These are phyloP conservation scores for Podospora fimiseda DNA, from an alignment of 495 filamentous ascomycete species.

Conservation along the genomic window DNA sequence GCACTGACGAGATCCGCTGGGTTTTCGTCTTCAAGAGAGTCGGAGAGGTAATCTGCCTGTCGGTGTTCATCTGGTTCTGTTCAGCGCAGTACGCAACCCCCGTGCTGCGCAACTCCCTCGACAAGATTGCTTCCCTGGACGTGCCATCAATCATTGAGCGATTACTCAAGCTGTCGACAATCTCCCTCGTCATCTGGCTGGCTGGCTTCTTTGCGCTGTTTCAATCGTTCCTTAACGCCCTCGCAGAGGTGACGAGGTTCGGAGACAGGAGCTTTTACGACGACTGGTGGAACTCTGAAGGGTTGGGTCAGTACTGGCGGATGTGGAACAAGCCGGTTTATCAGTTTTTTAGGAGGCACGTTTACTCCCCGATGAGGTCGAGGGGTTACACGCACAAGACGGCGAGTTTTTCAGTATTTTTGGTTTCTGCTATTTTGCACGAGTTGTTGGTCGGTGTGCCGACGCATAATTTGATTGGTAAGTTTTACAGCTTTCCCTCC, in stretches of 20 bases:
- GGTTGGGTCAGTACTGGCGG: constrained; percentile 83
- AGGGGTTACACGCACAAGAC: constrained; percentile 63
- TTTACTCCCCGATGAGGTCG: constrained; percentile 78
- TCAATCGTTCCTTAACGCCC: constrained; percentile 78
- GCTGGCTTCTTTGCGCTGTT: constrained; percentile 96
- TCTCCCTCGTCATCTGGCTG: constrained; percentile 91
- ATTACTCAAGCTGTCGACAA: constrained; percentile 88
- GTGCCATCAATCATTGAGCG: constrained; percentile 78
- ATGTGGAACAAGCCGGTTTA: constrained; percentile 98
- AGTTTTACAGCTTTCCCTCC: constrained; percentile 12
- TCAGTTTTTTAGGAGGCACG: constrained; percentile 88
- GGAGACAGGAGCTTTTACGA: constrained; percentile 92
- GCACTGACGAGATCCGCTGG: constrained; percentile 71
- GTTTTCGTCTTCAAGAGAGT: constrained; percentile 76
- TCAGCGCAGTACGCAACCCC: constrained; percentile 90
- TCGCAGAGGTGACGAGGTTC: constrained; percentile 86
- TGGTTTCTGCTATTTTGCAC: constrained; percentile 80
- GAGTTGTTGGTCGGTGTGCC: constrained; percentile 91
- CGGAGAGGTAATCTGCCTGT: constrained; percentile 64
- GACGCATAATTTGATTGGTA: constrained; percentile 90
- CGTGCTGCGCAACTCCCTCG: constrained; percentile 77
- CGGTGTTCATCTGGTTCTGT: constrained; percentile 86
- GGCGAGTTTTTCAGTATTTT: constrained; percentile 74
- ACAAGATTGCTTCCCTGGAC: constrained; percentile 76
- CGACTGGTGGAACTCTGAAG: constrained; percentile 91